phyloP scores from a whole-genome alignment of 208 protist genomes.

The Naegleria gruberi region DNA sequence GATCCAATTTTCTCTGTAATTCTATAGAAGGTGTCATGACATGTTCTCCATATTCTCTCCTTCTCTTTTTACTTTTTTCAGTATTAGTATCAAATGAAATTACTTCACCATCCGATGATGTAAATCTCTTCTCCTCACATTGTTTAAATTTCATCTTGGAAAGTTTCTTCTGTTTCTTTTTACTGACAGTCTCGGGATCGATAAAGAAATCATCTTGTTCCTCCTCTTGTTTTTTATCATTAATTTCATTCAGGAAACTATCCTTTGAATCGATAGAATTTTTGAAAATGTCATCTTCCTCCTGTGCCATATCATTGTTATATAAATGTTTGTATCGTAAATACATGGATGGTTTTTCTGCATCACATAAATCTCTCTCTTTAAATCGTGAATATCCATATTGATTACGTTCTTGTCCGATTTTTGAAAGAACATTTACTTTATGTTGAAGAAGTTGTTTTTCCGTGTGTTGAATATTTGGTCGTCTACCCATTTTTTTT shows the following conservation, averaged over 20 bases:
- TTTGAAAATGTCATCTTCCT: neutral
- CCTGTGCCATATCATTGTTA: neutral
- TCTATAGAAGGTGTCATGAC: neutral
- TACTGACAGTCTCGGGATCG: neutral
- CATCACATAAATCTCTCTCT: neutral
- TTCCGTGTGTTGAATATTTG: neutral
- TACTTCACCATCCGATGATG: neutral
- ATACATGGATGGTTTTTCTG: neutral
- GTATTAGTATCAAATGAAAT: neutral
- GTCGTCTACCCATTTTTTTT: neutral
- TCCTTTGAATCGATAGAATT: neutral
- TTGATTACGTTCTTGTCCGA: conserved; percentile 2
- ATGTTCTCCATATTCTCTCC: neutral
- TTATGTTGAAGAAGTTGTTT: neutral
- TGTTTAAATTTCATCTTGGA: neutral
- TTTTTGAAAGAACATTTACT: neutral
- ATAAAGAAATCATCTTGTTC: conserved; percentile 1
- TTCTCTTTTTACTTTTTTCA: neutral
- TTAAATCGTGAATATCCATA: neutral
- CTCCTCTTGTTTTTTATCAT: neutral
- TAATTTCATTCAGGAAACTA: neutral
- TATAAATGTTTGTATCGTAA: conserved; percentile 9
- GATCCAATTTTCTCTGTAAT: neutral
- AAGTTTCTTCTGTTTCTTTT: neutral
- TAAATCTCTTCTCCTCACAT: neutral